Evolutionary conservation across 805 yeast genomes (phyloP), one percentile per base, ranked within the genome.

Genomic region (Cyberlindnera saturnus): DNA sequence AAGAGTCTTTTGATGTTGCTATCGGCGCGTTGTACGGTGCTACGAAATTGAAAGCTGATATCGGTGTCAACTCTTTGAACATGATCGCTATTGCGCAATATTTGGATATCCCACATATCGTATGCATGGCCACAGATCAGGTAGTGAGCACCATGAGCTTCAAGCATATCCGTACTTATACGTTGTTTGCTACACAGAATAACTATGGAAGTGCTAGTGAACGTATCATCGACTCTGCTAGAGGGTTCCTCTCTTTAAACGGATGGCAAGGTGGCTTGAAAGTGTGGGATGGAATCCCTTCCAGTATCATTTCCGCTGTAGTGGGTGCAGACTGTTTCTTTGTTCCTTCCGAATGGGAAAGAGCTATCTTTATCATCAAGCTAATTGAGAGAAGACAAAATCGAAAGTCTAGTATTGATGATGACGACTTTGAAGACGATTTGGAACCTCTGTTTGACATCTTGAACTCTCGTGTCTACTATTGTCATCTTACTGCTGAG

Each of bases 311-410:
- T 14, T 63, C 70, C 0, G 70, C 67, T 23, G 73, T 74, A 6
- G 65, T 76, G 13, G 69, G 74, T 0, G 63, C 69, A 15, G 79
- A 77, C 49, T 72, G 70, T 17, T 76, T 77, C 48, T 77, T 72
- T 53, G 74, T 74, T 5, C 75, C 77, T 2, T 66, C 68, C 2
- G 82, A 77, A 53, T 75, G 78, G 78, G 79, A 75, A 35, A 61
- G 82, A 41, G 73, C 77, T 35, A 46, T 71, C 26, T 75, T 77
- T 47, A 62, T 71, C 3, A 67, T 73, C 32, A 65, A 61, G 36
- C 50, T 74, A 37, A 61, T 72, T 34, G 71, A 69, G 46, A 55
- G 72, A 53, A 49, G 72, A 29, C 44, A 49, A 34, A 41, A 32
- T 23, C 28, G 11, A n/a, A 17, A n/a, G 13, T 18, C 39, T 11